A percentile compares a stretch with the other conserved stretches of the same genome.
Evolutionary conservation across 2,329 filamentous ascomycete genomes (phyloP).

Genomic region (Pseudogymnoascus sp.): DNA sequence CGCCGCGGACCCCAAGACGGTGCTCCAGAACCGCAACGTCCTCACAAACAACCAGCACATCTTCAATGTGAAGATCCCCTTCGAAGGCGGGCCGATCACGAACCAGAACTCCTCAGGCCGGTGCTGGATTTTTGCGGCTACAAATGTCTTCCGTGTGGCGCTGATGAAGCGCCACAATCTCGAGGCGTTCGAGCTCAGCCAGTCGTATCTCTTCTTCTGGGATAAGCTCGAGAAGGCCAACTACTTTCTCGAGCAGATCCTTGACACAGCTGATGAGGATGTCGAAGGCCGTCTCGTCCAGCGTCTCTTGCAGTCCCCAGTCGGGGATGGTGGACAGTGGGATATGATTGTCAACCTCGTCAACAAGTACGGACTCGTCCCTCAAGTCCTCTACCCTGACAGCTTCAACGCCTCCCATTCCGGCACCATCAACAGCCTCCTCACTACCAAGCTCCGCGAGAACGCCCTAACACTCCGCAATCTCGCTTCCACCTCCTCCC

Average conservation of each 20-base stretch:
- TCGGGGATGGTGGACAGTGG: constrained; percentile 81
- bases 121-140: constrained; percentile 88
- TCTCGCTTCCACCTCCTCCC: constrained; percentile 34
- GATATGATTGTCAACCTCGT: constrained; percentile 87
- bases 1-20: constrained; percentile 54
- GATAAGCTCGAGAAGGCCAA: constrained; percentile 91
- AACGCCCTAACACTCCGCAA: constrained; percentile 65
- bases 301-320: constrained; percentile 56
- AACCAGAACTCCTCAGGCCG: constrained; percentile 75
- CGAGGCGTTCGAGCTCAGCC: constrained; percentile 73
- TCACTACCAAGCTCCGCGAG: constrained; percentile 83
- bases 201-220: constrained; percentile 85
- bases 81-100: constrained; percentile 75
- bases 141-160: constrained; percentile 85
- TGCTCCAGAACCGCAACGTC: constrained; percentile 56
- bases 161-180: constrained; percentile 78
- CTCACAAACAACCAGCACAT: constrained; percentile 64
- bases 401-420: constrained; percentile 70
- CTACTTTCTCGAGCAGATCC: constrained; percentile 77
- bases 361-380: constrained; percentile 80
- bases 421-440: constrained; percentile 58
- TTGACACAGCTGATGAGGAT: constrained; percentile 63
- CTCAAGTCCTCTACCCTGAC: constrained; percentile 74
- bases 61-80: constrained; percentile 75
- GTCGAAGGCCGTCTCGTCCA: constrained; percentile 68